Percentiles rank a stretch among this genome's conserved stretches.
phyloP scores from a whole-genome alignment of 768 basidiomycete species.

The Nidula microcarpa region DNA sequence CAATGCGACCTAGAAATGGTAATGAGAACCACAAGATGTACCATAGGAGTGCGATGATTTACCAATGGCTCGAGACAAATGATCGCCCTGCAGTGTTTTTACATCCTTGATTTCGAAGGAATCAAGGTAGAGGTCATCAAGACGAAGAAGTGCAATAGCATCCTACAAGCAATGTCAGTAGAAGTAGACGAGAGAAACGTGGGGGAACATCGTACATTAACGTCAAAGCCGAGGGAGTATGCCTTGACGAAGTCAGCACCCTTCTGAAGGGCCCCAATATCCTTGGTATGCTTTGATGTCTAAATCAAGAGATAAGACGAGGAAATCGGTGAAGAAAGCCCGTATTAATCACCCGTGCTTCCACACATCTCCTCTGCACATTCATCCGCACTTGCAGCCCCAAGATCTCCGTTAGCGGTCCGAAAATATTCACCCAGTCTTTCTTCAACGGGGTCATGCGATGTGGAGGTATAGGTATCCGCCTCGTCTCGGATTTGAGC shows the following conservation, averaged over 20 bases:
- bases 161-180: constrained; percentile 49
- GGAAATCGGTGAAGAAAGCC: background rate
- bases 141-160: constrained; percentile 87
- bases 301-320: constrained; percentile 16
- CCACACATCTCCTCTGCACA: constrained; percentile 81
- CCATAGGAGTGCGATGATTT: background rate
- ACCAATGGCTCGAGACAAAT: constrained; percentile 97
- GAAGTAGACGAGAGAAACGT: background rate
- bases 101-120: constrained; percentile 99
- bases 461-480: constrained; percentile 92
- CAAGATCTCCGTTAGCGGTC: constrained; percentile 91
- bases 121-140: constrained; percentile 97
- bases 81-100: constrained; percentile 96
- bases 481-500: constrained; percentile 80
- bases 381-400: constrained; percentile 98
- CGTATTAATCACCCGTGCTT: constrained; percentile 68
- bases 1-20: constrained; percentile 74
- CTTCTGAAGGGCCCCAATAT: constrained; percentile 90
- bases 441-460: constrained; percentile 96
- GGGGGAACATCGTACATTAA: constrained; percentile 59
- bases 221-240: constrained; percentile 91
- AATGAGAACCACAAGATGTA: constrained; percentile 5
- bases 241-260: constrained; percentile 98
- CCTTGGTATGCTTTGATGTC: constrained; percentile 96
- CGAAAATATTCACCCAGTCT: constrained; percentile 95